Evolutionary conservation across 306 rosid species (phyloP).

Genomic region (Begonia fuchsioides): DNA sequence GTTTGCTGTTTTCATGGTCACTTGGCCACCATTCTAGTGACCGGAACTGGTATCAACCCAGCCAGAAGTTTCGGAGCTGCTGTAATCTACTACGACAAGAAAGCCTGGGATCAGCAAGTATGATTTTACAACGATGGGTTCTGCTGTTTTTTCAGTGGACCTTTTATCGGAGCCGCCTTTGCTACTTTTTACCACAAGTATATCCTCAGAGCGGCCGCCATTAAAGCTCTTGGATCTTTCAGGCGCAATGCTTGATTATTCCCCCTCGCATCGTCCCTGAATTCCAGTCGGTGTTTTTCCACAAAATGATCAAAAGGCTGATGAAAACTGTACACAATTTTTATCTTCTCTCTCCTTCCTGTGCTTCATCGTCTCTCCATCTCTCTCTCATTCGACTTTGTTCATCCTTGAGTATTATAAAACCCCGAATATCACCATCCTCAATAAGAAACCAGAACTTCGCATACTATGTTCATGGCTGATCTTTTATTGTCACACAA

Average conservation of each 20-base stretch:
- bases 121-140: background rate
- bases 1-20: slow-evolving; percentile 97
- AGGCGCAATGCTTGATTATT: slow-evolving; percentile 60
- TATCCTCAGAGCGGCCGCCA: slow-evolving; percentile 72
- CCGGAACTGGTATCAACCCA: slow-evolving; percentile 93
- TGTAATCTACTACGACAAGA: slow-evolving; percentile 52
- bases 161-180: slow-evolving; percentile 63
- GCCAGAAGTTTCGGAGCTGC: slow-evolving; percentile 97
- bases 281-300: too few species aligned
- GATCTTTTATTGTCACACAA: too few species aligned
- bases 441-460: too few species aligned
- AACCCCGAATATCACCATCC: too few species aligned
- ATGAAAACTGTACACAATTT: too few species aligned
- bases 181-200: slow-evolving; percentile 82
- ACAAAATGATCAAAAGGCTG: too few species aligned
- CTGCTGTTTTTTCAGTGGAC: slow-evolving; percentile 50
- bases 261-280: too few species aligned
- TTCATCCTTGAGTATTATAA: too few species aligned
- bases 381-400: too few species aligned
- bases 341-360: too few species aligned
- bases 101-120: slow-evolving; percentile 87
- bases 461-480: too few species aligned
- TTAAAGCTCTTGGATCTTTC: slow-evolving; percentile 87
- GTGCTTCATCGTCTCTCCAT: too few species aligned
- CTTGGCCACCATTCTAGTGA: slow-evolving; percentile 82